These are phyloP conservation scores for Magnusiomyces ingens DNA, from an alignment of 1,139 yeast species.

Conservation along the genomic window DNA sequence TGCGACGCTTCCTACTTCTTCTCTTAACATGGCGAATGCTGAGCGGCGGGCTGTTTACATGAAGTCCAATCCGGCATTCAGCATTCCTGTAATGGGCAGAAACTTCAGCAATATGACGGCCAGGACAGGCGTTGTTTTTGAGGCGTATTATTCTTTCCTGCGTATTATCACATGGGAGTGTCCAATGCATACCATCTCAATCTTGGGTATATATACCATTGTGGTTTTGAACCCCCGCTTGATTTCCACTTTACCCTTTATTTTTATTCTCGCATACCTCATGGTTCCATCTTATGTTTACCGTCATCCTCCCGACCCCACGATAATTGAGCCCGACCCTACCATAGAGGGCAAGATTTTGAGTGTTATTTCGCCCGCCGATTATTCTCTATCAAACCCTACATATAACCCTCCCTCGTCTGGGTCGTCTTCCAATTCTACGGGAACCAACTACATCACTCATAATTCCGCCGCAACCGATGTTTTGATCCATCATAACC, in stretches of 20 bases:
- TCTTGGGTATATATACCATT: slow-evolving; percentile 50
- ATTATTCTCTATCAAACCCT: background rate
- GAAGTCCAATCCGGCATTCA: slow-evolving; percentile 58
- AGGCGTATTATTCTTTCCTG: slow-evolving; percentile 35
- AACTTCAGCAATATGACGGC: slow-evolving; percentile 63
- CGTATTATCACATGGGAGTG: slow-evolving; percentile 63
- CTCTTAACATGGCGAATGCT: slow-evolving; percentile 34
- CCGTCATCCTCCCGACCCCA: slow-evolving; percentile 35
- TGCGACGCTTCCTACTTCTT: slow-evolving; percentile 63
- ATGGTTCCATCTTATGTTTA: slow-evolving; percentile 65
- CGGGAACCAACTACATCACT: slow-evolving; percentile 27
- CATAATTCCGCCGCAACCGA: slow-evolving; percentile 20
- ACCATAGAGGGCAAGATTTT: background rate
- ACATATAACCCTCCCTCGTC: background rate
- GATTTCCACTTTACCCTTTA: slow-evolving; percentile 46
- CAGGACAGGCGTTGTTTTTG: slow-evolving; percentile 50
- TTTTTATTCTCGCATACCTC: slow-evolving; percentile 47
- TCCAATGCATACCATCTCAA: slow-evolving; percentile 56
- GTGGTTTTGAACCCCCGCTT: slow-evolving; percentile 58
- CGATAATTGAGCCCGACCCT: slow-evolving; percentile 17
- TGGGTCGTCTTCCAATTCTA: background rate
- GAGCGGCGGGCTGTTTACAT: slow-evolving; percentile 37
- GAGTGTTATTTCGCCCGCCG: background rate
- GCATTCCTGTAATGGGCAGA: slow-evolving; percentile 61
- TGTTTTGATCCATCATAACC: slow-evolving; percentile 3